These are phyloP conservation scores for Gracilariopsis chorda DNA, from an alignment of 23 red algal species.

Conservation along the genomic window DNA sequence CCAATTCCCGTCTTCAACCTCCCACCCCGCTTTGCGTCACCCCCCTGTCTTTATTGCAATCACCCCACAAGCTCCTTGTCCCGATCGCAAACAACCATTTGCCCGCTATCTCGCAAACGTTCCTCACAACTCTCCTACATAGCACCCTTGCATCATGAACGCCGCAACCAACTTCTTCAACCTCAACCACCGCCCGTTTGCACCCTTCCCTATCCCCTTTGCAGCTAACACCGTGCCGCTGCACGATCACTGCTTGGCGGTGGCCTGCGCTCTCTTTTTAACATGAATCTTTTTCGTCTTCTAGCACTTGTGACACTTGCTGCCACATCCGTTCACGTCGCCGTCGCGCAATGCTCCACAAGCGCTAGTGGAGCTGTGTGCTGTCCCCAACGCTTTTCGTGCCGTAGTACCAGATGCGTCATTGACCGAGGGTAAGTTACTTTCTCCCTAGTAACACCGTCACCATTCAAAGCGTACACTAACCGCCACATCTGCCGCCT, in stretches of 20 bases:
- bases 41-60: not conserved
- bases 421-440: constrained; percentile 30
- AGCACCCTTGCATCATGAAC: not conserved
- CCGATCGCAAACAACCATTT: not conserved
- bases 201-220: not conserved
- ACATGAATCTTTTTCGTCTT: not conserved
- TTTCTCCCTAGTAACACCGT: not conserved
- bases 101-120: not conserved
- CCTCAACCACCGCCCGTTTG: not conserved
- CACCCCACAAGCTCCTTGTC: not conserved
- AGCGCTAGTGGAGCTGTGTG: constrained; percentile 45
- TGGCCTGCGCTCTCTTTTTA: not conserved
- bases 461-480: not conserved
- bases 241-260: not conserved
- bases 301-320: not conserved
- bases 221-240: not conserved
- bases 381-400: not conserved
- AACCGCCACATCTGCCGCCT: not conserved
- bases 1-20: too few relatives aligned
- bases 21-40: not conserved
- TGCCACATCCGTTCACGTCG: not conserved
- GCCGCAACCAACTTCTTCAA: not conserved
- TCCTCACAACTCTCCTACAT: not conserved
- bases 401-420: constrained; percentile 19
- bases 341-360: not conserved